Evolutionary conservation across 495 filamentous ascomycete genomes (phyloP).

Genomic region (Xeromyces bisporus): DNA sequence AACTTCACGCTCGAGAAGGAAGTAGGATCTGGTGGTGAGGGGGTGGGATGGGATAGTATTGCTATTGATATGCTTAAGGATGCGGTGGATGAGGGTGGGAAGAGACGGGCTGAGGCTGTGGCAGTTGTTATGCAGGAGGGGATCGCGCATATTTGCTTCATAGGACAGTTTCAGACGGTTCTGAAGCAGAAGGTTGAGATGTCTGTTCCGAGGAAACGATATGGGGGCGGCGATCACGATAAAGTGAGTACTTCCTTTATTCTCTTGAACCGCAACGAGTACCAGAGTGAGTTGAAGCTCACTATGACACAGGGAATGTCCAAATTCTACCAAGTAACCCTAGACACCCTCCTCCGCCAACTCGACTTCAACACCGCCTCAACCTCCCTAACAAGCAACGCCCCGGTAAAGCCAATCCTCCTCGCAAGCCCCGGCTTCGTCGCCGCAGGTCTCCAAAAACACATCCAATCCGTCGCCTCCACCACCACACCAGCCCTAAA

Average conservation of each 20-base stretch:
- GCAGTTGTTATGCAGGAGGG: slow-evolving; percentile 94
- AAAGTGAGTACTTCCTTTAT: slow-evolving; percentile 28
- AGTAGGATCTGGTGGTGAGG: slow-evolving; percentile 22
- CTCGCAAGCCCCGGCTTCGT: slow-evolving; percentile 82
- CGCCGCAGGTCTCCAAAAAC: slow-evolving; percentile 61
- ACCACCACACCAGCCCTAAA: slow-evolving; percentile 40
- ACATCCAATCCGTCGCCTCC: slow-evolving; percentile 54
- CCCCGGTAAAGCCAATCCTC: slow-evolving; percentile 47
- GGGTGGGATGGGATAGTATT: slow-evolving; percentile 79
- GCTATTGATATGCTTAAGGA: slow-evolving; percentile 63
- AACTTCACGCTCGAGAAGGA: slow-evolving; percentile 72
- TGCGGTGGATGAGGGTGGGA: slow-evolving; percentile 56
- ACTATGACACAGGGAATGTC: slow-evolving; percentile 49
- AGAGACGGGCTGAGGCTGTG: slow-evolving; percentile 52
- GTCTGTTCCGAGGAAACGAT: slow-evolving; percentile 63
- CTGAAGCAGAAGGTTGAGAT: slow-evolving; percentile 76
- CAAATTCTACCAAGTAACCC: slow-evolving; percentile 63
- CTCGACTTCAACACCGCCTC: slow-evolving; percentile 49
- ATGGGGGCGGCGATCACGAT: slow-evolving; percentile 44
- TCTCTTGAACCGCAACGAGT: no score
- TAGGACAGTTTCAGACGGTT: slow-evolving; percentile 81
- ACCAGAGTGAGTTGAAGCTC: no score
- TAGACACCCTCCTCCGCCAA: slow-evolving; percentile 59
- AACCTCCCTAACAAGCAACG: slow-evolving; percentile 21
- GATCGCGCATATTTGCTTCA: slow-evolving; percentile 78